Evolutionary conservation across 2,329 filamentous ascomycete genomes (phyloP).

Genomic region (Aspergillus sp.): DNA sequence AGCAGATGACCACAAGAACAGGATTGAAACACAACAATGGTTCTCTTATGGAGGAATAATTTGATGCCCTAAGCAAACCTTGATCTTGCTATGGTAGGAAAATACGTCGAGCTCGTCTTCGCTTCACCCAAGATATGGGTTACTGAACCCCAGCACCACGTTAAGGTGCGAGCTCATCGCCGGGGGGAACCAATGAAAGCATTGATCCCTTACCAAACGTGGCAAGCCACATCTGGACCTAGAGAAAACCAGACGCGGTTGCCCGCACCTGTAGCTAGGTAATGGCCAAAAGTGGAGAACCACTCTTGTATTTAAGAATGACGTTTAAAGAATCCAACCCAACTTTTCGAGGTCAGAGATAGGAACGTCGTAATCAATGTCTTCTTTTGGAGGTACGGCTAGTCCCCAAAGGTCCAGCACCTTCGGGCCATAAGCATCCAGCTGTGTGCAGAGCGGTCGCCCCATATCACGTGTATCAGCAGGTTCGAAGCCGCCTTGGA

Average conservation of each 20-base stretch:
- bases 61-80: neutral
- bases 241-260: neutral
- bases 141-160: conserved; percentile 8
- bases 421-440: neutral
- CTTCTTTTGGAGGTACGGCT: neutral
- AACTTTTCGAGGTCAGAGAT: neutral
- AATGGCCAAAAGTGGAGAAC: neutral
- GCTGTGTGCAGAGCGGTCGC: neutral
- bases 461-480: neutral
- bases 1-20: neutral
- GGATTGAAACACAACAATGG: neutral
- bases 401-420: neutral
- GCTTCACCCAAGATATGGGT: conserved; percentile 3
- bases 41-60: neutral
- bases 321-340: neutral
- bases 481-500: neutral
- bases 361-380: neutral
- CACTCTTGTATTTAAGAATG: neutral
- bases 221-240: no score
- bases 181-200: neutral
- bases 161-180: conserved; percentile 7
- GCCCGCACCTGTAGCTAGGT: neutral
- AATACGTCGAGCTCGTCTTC: conserved; percentile 1
- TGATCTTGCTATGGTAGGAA: neutral
- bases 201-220: no score